Percentiles rank a stretch among this genome's conserved stretches.
These are phyloP conservation scores for Piromyces sp. DNA, from an alignment of 192 early-diverging fungal species.

Conservation along the genomic window DNA sequence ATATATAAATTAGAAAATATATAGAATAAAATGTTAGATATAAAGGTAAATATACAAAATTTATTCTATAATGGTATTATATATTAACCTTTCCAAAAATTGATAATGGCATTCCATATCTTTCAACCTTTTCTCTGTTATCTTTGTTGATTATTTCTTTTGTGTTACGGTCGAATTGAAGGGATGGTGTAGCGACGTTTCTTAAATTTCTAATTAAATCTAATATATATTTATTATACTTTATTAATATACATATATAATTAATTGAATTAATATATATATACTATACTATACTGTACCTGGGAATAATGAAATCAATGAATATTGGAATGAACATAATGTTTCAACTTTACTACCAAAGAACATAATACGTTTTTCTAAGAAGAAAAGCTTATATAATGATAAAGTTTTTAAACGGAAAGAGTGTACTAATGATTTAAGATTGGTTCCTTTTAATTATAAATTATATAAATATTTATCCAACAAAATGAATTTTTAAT, in stretches of 20 bases:
- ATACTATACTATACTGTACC: no score
- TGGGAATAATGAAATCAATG: conserved; percentile 53
- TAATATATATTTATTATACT: background rate
- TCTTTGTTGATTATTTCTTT: background rate
- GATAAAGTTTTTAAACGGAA: conserved; percentile 60
- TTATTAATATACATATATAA: background rate
- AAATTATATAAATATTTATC: no score
- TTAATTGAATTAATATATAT: background rate
- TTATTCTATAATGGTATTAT: no score
- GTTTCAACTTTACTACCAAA: conserved; percentile 67
- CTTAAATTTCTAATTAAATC: conserved; percentile 24
- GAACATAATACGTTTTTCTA: conserved; percentile 61
- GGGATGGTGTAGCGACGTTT: conserved; percentile 27
- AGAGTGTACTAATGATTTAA: conserved; percentile 49
- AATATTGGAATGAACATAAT: conserved; percentile 62
- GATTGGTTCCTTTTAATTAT: conserved; percentile 31
- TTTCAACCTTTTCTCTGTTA: conserved; percentile 1
- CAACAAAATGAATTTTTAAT: no score
- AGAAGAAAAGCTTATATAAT: conserved; percentile 52
- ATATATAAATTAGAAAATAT: no score
- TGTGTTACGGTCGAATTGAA: background rate
- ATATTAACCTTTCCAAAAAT: conserved; percentile 35
- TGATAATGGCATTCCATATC: conserved; percentile 36
- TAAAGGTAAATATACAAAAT: no score
- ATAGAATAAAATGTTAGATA: no score